phyloP scores from a whole-genome alignment of 2,329 filamentous ascomycete species.

The Alternaria novae-zelandiae region DNA sequence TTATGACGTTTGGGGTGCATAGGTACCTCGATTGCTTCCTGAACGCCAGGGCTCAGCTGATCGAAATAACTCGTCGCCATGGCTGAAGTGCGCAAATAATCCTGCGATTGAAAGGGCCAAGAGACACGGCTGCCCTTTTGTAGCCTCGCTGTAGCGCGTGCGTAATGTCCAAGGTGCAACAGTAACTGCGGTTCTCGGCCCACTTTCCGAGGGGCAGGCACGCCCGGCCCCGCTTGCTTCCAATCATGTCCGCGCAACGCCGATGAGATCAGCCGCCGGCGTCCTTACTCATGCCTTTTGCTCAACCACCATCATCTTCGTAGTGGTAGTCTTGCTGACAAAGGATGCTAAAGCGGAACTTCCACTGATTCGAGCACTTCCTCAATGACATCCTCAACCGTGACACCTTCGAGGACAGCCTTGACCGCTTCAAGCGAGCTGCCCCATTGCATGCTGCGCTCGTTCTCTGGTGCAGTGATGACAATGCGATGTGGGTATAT shows the following conservation, averaged over 20 bases:
- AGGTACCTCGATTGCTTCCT: constrained; percentile 36
- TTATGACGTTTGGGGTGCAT: constrained; percentile 21
- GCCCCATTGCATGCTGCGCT: constrained; percentile 93
- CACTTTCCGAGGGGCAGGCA: constrained; percentile 23
- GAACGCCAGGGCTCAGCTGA: constrained; percentile 19
- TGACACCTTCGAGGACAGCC: constrained; percentile 66
- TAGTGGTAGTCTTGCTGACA: background rate
- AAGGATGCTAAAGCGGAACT: constrained; percentile 54
- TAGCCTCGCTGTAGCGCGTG: constrained; percentile 10
- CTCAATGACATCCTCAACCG: constrained; percentile 63
- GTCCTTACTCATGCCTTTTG: constrained; percentile 34
- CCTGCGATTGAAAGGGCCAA: constrained; percentile 3
- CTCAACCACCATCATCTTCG: background rate
- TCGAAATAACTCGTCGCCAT: constrained; percentile 35
- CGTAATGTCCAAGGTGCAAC: constrained; percentile 8
- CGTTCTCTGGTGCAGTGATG: constrained; percentile 71
- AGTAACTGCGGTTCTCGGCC: constrained; percentile 11
- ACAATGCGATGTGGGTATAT: constrained; percentile 85
- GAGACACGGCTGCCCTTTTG: constrained; percentile 4
- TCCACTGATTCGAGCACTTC: constrained; percentile 64
- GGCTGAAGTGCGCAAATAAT: background rate
- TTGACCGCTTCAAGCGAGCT: constrained; percentile 75
- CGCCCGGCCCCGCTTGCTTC: constrained; percentile 25
- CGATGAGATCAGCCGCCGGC: constrained; percentile 34
- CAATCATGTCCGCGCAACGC: constrained; percentile 20